Percentiles rank a stretch among this genome's conserved stretches.
phyloP scores from a whole-genome alignment of 1,284 basidiomycete genomes.

The Boletus austroedulis region DNA sequence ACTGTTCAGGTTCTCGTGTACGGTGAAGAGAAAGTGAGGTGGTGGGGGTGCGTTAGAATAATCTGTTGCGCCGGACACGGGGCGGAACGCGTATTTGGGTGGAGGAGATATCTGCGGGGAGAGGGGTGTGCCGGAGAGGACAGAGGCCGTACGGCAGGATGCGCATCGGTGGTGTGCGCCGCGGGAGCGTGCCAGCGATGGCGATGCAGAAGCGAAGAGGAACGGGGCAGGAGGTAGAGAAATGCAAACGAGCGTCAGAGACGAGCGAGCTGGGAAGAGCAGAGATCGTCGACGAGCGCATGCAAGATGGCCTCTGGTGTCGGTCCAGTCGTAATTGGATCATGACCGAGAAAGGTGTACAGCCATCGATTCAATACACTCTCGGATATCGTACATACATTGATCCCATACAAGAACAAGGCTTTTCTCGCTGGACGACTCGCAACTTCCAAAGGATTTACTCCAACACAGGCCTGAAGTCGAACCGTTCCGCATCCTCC shows the following conservation, averaged over 20 bases:
- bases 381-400: too few relatives aligned
- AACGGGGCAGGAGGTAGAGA: slow-evolving; percentile 54
- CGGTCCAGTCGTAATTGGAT: too few relatives aligned
- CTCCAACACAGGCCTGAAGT: too few relatives aligned
- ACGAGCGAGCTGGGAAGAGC: slow-evolving; percentile 50
- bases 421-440: too few relatives aligned
- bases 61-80: slow-evolving; percentile 15
- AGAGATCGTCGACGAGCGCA: slow-evolving; percentile 51
- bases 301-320: slow-evolving; percentile 61
- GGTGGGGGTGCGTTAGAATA: slow-evolving; percentile 31
- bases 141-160: slow-evolving; percentile 47
- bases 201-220: slow-evolving; percentile 60
- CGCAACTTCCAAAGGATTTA: too few relatives aligned
- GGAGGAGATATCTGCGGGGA: slow-evolving; percentile 41
- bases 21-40: slow-evolving; percentile 79
- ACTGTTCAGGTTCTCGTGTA: slow-evolving; percentile 97
- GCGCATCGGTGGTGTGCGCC: slow-evolving; percentile 68
- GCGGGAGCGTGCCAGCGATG: slow-evolving; percentile 54
- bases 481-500: too few relatives aligned
- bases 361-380: too few relatives aligned
- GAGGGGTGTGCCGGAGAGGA: slow-evolving; percentile 53
- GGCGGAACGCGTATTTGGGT: slow-evolving; percentile 37
- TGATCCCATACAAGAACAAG: too few relatives aligned
- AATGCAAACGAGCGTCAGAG: slow-evolving; percentile 46
- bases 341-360: neutral